Conservation (phyloP, 164 flowering plant genomes). For the Euptelea pleiosperma region DNA sequence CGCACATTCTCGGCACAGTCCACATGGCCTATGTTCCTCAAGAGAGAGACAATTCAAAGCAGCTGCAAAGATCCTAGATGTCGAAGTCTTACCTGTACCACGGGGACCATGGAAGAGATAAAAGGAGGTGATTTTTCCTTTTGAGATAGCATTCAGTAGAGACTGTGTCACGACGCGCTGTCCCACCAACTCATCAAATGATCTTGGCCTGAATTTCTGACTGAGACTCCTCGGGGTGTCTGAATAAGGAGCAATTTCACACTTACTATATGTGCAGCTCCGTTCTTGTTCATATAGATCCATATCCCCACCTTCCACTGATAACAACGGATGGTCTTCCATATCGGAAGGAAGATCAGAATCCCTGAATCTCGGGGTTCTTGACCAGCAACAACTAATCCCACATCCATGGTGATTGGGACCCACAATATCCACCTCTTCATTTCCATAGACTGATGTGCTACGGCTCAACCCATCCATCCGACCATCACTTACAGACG, state of each 20-base stretch:
- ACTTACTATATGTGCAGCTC: conserved; percentile 24
- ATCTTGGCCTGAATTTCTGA: conserved; percentile 75
- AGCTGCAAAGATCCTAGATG: conserved; percentile 81
- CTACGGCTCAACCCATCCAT: conserved; percentile 38
- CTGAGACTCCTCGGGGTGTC: conserved; percentile 64
- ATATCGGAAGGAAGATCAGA: conserved; percentile 39
- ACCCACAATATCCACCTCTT: conserved; percentile 34
- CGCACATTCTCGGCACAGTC: conserved; percentile 65
- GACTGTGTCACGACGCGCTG: conserved; percentile 62
- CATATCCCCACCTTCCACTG: conserved; percentile 31
- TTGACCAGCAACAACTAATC: conserved; percentile 74
- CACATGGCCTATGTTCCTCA: conserved; percentile 68
- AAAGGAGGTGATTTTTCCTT: conserved; percentile 45
- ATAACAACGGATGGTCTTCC: conserved; percentile 56
- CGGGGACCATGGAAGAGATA: conserved; percentile 93
- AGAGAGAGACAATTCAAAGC: conserved; percentile 77
- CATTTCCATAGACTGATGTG: conserved; percentile 37
- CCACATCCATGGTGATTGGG: conserved; percentile 51
- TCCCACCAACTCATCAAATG: conserved; percentile 78
- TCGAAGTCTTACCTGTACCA: conserved; percentile 91
- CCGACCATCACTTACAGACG: conserved; percentile 32
- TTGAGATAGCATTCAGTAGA: conserved; percentile 54
- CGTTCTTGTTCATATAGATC: conserved; percentile 21
- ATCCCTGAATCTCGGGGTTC: conserved; percentile 55
- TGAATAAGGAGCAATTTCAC: conserved; percentile 34